Percentiles rank a stretch among this genome's conserved stretches.
These are phyloP conservation scores for Kwoniella sp. DNA, from an alignment of 768 basidiomycete genomes.

Conservation along the genomic window DNA sequence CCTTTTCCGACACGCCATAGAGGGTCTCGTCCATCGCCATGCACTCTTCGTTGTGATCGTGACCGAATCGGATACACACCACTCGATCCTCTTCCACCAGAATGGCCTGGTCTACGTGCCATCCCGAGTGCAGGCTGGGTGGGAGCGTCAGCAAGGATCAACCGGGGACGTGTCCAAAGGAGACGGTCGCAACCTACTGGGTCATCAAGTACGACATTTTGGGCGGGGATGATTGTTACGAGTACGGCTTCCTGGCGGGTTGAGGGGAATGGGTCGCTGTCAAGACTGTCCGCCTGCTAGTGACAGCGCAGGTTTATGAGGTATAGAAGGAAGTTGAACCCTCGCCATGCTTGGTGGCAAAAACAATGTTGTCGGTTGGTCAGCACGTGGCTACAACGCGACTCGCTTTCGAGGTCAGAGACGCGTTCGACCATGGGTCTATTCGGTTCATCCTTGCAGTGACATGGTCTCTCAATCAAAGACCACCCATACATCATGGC, in stretches of 20 bases:
- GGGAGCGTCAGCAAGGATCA: not conserved
- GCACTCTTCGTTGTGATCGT: conserved; percentile 88
- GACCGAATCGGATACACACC: conserved; percentile 89
- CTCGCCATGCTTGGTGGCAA: not conserved
- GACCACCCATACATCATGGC: conserved; percentile 30
- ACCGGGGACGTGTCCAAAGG: not conserved
- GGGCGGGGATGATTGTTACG: too few relatives aligned
- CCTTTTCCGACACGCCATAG: conserved; percentile 84
- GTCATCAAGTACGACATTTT: conserved; percentile 51
- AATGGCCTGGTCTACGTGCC: conserved; percentile 98
- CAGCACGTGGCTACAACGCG: too few relatives aligned
- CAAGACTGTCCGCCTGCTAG: too few relatives aligned
- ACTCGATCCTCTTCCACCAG: conserved; percentile 95
- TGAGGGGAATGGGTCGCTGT: too few relatives aligned
- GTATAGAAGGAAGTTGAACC: too few relatives aligned
- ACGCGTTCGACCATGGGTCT: too few relatives aligned
- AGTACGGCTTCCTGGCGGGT: too few relatives aligned
- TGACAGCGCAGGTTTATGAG: too few relatives aligned
- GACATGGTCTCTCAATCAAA: too few relatives aligned
- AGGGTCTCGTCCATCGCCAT: conserved; percentile 99
- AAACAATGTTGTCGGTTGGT: too few relatives aligned
- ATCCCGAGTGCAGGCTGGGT: conserved; percentile 54
- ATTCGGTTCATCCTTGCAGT: too few relatives aligned
- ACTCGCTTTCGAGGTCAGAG: too few relatives aligned
- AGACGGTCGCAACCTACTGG: conserved; percentile 32